Evolutionary conservation across 441 rosid species (phyloP).

Genomic region (Arabidopsis hybrid): DNA sequence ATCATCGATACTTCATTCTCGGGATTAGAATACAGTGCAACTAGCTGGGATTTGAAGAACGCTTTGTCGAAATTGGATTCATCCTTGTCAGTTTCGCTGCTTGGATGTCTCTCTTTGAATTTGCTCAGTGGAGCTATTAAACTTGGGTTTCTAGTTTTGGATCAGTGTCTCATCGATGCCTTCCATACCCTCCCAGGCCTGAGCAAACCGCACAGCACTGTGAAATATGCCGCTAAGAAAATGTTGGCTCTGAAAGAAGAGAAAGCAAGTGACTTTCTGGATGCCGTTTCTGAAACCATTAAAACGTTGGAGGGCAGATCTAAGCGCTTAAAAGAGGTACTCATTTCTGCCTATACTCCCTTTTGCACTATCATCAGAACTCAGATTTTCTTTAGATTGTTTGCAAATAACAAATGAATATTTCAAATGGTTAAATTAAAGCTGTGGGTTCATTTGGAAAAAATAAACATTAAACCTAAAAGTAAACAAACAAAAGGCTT

Average conservation of each 20-base stretch:
- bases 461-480: neutral
- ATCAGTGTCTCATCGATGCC: slow-evolving; percentile 61
- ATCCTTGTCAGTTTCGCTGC: slow-evolving; percentile 67
- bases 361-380: neutral
- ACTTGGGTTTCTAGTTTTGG: slow-evolving; percentile 72
- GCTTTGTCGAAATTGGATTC: slow-evolving; percentile 58
- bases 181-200: slow-evolving; percentile 83
- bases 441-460: neutral
- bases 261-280: slow-evolving; percentile 55
- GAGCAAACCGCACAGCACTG: slow-evolving; percentile 90
- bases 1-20: slow-evolving; percentile 90
- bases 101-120: slow-evolving; percentile 83
- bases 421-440: neutral
- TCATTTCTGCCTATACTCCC: neutral
- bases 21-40: slow-evolving; percentile 72
- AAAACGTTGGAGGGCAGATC: slow-evolving; percentile 64
- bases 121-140: slow-evolving; percentile 77
- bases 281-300: slow-evolving; percentile 59
- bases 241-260: slow-evolving; percentile 67
- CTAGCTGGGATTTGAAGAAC: slow-evolving; percentile 65
- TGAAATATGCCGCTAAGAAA: slow-evolving; percentile 80
- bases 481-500: neutral
- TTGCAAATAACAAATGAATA: neutral
- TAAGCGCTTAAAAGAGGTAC: slow-evolving; percentile 85
- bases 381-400: no score